Percentiles rank a stretch among this genome's conserved stretches.
These are phyloP conservation scores for Blastocladiella emersonii DNA, from an alignment of 371 early-diverging fungal species.

Conservation along the genomic window DNA sequence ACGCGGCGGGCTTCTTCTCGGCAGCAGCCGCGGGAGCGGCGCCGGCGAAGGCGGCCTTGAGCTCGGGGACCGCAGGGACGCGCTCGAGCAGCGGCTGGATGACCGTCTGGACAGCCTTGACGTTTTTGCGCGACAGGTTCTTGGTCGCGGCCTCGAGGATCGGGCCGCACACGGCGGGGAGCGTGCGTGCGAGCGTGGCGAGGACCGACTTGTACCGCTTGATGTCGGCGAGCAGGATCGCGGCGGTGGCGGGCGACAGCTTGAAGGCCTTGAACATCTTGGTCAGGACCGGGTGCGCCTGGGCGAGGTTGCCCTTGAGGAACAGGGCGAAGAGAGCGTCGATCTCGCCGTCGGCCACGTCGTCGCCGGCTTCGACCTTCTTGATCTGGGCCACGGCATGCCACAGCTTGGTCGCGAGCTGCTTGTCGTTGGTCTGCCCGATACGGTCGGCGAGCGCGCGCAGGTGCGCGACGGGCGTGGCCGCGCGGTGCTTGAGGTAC, in stretches of 20 bases:
- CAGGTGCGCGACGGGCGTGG: background rate
- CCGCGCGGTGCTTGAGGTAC: background rate
- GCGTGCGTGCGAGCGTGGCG: background rate
- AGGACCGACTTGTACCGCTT: conserved; percentile 1
- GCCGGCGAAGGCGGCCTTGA: background rate
- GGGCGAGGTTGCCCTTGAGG: background rate
- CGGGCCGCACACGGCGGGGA: background rate
- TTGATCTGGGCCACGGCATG: background rate
- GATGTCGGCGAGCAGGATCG: background rate
- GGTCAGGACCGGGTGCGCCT: background rate
- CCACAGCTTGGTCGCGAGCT: background rate
- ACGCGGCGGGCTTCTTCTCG: too few species aligned
- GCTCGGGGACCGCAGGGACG: background rate
- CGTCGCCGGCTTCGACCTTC: background rate
- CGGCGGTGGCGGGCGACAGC: background rate
- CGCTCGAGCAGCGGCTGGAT: background rate
- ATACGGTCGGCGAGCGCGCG: background rate
- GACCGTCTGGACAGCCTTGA: background rate
- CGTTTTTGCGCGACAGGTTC: background rate
- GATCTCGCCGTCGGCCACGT: background rate
- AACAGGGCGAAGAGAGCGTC: background rate
- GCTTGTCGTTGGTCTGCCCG: background rate
- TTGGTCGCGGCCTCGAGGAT: background rate
- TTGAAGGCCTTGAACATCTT: background rate
- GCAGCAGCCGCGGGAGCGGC: too few species aligned